A percentile compares a stretch with the other conserved stretches of the same genome.
Conservation (phyloP, 371 early-diverging fungal genomes). For the Apophysomyces trapeziformis region DNA sequence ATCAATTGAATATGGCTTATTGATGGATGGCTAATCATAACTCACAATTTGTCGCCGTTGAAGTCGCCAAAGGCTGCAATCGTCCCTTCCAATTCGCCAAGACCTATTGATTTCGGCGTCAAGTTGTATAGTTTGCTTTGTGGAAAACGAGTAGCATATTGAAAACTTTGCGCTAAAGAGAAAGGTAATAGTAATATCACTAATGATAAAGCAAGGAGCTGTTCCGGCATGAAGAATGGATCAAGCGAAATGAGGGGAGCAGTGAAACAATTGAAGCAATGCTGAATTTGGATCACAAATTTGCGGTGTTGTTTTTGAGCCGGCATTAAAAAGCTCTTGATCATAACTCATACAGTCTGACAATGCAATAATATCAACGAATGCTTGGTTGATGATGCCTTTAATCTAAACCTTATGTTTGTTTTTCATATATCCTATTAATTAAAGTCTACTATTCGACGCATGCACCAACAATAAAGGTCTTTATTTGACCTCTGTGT, state of each 20-base stretch:
- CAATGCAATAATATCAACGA: too few species aligned
- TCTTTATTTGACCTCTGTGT: too few species aligned
- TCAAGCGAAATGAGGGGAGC: neutral
- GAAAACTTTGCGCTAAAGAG: conserved; percentile 35
- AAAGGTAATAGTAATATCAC: conserved; percentile 7
- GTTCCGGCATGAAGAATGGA: conserved; percentile 9
- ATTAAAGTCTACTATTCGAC: too few species aligned
- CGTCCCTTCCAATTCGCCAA: conserved; percentile 70
- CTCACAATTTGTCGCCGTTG: conserved; percentile 80
- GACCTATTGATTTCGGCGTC: conserved; percentile 47
- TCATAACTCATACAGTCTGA: too few species aligned
- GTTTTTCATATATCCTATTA: too few species aligned
- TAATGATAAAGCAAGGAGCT: conserved; percentile 4
- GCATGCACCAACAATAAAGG: too few species aligned
- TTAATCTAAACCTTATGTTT: too few species aligned
- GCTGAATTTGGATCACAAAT: neutral
- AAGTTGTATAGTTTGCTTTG: conserved; percentile 45
- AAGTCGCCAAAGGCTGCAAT: conserved; percentile 87
- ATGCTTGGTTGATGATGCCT: too few species aligned
- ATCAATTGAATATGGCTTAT: neutral
- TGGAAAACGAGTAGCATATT: conserved; percentile 49
- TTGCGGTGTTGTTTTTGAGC: too few species aligned
- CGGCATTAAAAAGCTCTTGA: too few species aligned
- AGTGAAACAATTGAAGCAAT: neutral
- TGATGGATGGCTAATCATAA: neutral